phyloP scores from a whole-genome alignment of 2,329 filamentous ascomycete genomes.

The Pestalotiopsis sp. region DNA sequence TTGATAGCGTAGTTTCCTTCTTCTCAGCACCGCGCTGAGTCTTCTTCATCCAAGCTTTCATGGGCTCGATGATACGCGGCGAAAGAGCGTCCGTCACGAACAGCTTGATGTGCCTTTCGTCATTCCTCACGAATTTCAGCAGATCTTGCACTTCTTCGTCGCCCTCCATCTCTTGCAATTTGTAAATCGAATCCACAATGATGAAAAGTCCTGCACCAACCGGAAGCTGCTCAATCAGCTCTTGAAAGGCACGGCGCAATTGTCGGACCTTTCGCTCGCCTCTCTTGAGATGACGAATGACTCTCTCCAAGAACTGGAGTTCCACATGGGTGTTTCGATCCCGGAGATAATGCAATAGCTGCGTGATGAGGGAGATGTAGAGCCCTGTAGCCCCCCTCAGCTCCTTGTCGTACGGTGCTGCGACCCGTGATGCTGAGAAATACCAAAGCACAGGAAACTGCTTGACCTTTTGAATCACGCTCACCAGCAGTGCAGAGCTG shows the following conservation, averaged over 20 bases:
- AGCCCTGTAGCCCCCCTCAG: background rate
- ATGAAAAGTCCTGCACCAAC: background rate
- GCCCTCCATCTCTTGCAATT: background rate
- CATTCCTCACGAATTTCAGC: background rate
- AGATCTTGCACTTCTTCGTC: background rate
- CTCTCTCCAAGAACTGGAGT: slow-evolving; percentile 16
- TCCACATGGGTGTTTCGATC: background rate
- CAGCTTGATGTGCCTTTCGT: background rate
- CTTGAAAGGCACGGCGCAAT: background rate
- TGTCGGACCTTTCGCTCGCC: background rate
- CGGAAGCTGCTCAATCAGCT: background rate
- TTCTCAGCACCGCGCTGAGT: background rate
- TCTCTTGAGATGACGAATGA: background rate
- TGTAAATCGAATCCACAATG: background rate
- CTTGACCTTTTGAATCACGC: slow-evolving; percentile 11
- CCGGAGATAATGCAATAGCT: slow-evolving; percentile 16
- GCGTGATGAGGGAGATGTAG: slow-evolving; percentile 15
- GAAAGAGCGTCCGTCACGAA: slow-evolving; percentile 7
- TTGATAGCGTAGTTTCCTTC: background rate
- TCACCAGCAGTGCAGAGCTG: slow-evolving; percentile 13
- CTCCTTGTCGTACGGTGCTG: background rate
- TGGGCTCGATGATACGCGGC: background rate
- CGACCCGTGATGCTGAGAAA: slow-evolving; percentile 1
- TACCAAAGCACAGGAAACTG: slow-evolving; percentile 18
- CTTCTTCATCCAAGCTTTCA: background rate